Base-by-base conservation (phyloP, 73 alveolate species). In the Paramecium primaurelia region DNA sequence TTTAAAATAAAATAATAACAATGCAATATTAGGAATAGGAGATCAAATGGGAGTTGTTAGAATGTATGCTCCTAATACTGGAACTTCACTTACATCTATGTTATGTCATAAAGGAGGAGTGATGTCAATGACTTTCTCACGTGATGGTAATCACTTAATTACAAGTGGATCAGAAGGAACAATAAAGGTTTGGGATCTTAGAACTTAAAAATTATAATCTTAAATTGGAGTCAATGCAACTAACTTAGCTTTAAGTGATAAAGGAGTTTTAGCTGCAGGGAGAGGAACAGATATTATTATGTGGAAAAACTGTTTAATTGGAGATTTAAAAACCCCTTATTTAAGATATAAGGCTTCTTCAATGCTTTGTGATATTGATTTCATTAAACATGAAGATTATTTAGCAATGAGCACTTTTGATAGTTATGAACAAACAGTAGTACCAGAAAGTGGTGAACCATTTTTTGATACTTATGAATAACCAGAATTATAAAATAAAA, bases 1-100 rank as follows among this genome's bases (percentile, higher is more conserved):
- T 73, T 80, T 98, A 92, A 60, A 95, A 59, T 95, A 93, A 77
- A 98, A 98, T 86, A 93, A 95, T 30, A 69, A 90, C 77, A 98
- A 97, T 94, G 99, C 97, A 42, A 97, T 98, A 40, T 93, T 98
- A 47, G 93, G 95, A 51, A 93, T 95, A n/a, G 99, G 99, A 1
- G 99, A 98, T 90, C 71, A 96, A 34, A 92, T 92, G 73, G 99
- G 99, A 28, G 94, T 92, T 38, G 97, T 98, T 10, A 93, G 97
- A 51, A 93, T 98, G 98, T 98, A 99, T 98, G 89, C 99, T 2
- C 99, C 99, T 11, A 98, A 98, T 92, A 95, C 96, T 95, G 97
- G 98, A 7, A 92, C 95, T 71, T 97, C 99, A 18, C 97, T 97
- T 22, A 98, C 96, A 14, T 95, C 95, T 86, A 94, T 97, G 86